These are phyloP conservation scores for Hypericum androsaemum DNA, from an alignment of 345 rosid genomes.

Conservation along the genomic window DNA sequence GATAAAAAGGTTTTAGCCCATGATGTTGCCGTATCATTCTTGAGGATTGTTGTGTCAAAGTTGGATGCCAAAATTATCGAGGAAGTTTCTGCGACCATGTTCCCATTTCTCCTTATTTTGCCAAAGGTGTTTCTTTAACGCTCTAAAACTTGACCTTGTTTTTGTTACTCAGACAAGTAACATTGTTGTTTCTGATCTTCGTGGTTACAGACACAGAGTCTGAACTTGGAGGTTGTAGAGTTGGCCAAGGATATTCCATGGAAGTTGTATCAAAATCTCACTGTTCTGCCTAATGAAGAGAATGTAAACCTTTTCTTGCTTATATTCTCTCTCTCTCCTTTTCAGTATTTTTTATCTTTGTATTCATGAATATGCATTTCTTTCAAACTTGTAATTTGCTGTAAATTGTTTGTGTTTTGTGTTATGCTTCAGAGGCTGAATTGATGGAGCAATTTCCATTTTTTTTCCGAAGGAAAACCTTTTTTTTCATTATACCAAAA, in stretches of 20 bases:
- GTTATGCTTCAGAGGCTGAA: no score
- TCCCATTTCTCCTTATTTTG: conserved; percentile 60
- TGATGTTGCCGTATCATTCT: conserved; percentile 46
- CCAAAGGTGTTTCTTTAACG: conserved; percentile 47
- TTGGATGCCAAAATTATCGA: conserved; percentile 33
- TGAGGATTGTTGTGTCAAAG: conserved; percentile 42
- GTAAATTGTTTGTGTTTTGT: no score
- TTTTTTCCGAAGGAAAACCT: no score
- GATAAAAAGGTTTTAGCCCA: conserved; percentile 33
- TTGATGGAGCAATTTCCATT: no score
- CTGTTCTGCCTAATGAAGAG: conserved; percentile 28
- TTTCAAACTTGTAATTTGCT: no score
- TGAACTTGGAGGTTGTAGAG: conserved; percentile 50
- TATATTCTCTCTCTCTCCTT: neutral
- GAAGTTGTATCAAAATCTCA: conserved; percentile 55
- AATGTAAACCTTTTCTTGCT: conserved; percentile 27
- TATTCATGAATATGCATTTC: neutral
- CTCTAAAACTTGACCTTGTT: neutral
- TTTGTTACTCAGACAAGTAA: neutral
- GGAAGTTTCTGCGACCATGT: conserved; percentile 59
- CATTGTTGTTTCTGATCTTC: conserved; percentile 3
- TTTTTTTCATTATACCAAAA: no score
- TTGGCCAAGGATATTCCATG: conserved; percentile 50
- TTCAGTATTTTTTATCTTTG: neutral
- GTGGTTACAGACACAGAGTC: conserved; percentile 49